A percentile compares a stretch with the other conserved stretches of the same genome.
Evolutionary conservation across 352 stramenopile genomes (phyloP).

Genomic region (Phytophthora syringae): DNA sequence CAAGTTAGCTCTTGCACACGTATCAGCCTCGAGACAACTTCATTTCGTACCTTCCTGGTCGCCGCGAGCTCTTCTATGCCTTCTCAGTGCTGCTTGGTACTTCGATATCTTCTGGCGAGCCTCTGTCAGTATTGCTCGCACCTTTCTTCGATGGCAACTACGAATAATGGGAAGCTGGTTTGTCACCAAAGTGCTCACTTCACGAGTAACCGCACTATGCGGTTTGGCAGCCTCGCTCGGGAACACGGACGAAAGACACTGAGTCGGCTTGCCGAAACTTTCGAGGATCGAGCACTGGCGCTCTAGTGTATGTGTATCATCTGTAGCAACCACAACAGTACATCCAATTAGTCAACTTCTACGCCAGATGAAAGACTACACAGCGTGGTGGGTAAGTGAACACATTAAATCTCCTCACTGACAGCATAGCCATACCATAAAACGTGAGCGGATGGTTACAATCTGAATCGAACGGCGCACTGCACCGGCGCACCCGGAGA

Average conservation of each 20-base stretch:
- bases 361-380: neutral
- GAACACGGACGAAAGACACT: conserved; percentile 42
- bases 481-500: conserved; percentile 14
- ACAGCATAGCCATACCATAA: conserved; percentile 36
- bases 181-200: conserved; percentile 34
- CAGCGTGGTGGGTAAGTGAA: neutral
- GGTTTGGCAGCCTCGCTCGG: conserved; percentile 18
- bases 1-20: neutral
- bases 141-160: conserved; percentile 34
- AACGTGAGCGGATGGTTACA: conserved; percentile 36
- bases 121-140: conserved; percentile 37
- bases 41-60: conserved; percentile 19
- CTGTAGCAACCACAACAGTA: conserved; percentile 25
- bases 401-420: neutral
- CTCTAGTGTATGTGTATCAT: conserved; percentile 34
- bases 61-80: conserved; percentile 1
- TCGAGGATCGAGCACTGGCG: conserved; percentile 35
- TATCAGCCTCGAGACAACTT: neutral
- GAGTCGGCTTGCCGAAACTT: conserved; percentile 44
- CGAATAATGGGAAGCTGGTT: conserved; percentile 38
- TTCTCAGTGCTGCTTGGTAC: conserved; percentile 26
- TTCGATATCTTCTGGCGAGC: conserved; percentile 28
- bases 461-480: conserved; percentile 19
- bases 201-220: conserved; percentile 37
- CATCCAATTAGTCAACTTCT: conserved; percentile 5